These are phyloP conservation scores for Kockovaella imperatae DNA, from an alignment of 768 basidiomycete genomes.

Conservation along the genomic window DNA sequence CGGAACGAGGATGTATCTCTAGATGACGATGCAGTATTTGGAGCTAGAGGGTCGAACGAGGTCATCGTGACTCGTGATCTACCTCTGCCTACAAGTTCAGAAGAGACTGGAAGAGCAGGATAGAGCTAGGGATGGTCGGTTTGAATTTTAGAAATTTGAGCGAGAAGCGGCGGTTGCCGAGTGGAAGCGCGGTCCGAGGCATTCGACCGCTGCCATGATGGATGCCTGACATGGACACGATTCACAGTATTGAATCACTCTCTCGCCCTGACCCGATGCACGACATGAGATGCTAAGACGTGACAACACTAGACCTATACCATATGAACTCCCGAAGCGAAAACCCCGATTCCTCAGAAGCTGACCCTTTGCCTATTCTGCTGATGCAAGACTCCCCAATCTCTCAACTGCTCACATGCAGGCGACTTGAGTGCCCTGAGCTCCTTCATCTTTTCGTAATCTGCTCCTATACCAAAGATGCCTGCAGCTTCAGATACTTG, in stretches of 20 bases:
- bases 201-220: conserved; percentile 2
- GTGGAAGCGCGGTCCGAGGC: too few relatives aligned
- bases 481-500: conserved; percentile 70
- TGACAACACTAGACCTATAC: background rate
- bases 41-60: conserved; percentile 22
- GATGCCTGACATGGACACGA: background rate
- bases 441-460: conserved; percentile 76
- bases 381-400: conserved; percentile 22
- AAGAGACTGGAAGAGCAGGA: too few relatives aligned
- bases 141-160: too few relatives aligned
- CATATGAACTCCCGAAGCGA: background rate
- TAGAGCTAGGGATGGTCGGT: too few relatives aligned
- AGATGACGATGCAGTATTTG: conserved; percentile 16
- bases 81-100: too few relatives aligned
- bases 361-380: background rate
- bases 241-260: background rate
- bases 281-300: background rate
- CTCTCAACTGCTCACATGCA: conserved; percentile 56
- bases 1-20: conserved; percentile 52
- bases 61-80: too few relatives aligned
- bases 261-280: background rate
- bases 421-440: conserved; percentile 64
- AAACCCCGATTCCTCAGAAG: background rate
- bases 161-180: too few relatives aligned
- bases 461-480: conserved; percentile 81